Conservation (phyloP, 176 grass and related monocot species). For the Triticum monococcum region DNA sequence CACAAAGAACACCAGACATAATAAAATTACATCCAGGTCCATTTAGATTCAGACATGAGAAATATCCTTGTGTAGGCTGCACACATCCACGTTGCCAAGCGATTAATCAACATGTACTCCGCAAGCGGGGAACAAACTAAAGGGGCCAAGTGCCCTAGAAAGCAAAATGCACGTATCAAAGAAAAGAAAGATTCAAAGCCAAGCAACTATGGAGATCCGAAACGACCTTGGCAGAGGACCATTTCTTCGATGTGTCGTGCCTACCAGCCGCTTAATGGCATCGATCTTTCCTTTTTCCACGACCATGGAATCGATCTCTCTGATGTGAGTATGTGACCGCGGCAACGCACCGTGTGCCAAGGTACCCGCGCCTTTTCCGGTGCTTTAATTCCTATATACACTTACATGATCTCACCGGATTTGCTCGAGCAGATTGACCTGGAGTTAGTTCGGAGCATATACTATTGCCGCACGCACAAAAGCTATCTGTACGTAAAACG, state of each 20-base stretch:
- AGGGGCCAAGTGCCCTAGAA: background rate
- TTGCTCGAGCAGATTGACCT: background rate
- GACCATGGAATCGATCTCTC: background rate
- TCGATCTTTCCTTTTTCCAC: background rate
- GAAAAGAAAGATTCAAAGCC: conserved; percentile 17
- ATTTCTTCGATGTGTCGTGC: background rate
- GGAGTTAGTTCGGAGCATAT: background rate
- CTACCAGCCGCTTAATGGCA: background rate
- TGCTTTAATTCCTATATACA: background rate
- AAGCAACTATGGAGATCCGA: background rate
- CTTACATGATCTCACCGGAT: background rate
- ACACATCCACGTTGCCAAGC: background rate
- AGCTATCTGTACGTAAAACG: conserved; percentile 22
- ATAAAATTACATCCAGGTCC: no score
- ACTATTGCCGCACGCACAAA: background rate
- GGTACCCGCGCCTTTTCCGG: background rate
- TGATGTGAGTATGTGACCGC: background rate
- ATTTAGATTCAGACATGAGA: background rate
- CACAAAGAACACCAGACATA: no score
- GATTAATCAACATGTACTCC: conserved; percentile 32
- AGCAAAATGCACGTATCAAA: conserved; percentile 5
- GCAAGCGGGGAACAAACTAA: background rate
- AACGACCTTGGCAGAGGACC: background rate
- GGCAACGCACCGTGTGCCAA: no score
- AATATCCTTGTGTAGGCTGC: background rate